Evolutionary conservation across 2,329 filamentous ascomycete species (phyloP).

Genomic region (Blastomyces percursus): DNA sequence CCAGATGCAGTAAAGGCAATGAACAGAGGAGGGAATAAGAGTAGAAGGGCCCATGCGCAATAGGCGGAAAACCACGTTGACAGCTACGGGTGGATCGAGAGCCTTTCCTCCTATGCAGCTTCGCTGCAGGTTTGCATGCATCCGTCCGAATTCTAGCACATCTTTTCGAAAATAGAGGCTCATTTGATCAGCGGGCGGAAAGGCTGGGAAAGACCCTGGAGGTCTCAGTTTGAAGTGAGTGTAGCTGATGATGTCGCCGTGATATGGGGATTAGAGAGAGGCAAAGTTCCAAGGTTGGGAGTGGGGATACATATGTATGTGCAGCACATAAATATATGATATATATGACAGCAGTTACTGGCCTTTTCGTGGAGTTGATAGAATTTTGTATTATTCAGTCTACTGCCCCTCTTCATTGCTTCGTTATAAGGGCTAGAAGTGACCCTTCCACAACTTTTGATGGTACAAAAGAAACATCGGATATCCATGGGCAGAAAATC

Average conservation of each 20-base stretch:
- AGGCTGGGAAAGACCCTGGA: background rate
- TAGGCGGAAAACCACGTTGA: conserved; percentile 1
- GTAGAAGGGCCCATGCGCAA: background rate
- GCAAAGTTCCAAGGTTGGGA: background rate
- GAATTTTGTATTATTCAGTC: background rate
- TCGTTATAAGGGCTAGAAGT: background rate
- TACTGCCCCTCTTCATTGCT: background rate
- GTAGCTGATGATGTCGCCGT: background rate
- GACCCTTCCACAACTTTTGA: background rate
- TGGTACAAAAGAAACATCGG: background rate
- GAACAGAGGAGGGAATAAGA: background rate
- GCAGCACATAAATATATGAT: background rate
- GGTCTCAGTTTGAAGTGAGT: background rate
- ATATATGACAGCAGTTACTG: background rate
- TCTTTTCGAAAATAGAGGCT: background rate
- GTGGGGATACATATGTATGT: background rate
- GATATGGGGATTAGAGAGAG: background rate
- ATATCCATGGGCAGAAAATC: background rate
- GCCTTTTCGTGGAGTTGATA: background rate
- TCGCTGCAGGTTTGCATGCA: background rate
- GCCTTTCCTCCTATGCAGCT: background rate
- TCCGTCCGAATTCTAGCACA: background rate
- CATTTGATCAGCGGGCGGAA: background rate
- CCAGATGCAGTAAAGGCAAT: background rate
- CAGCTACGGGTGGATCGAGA: background rate